These are phyloP conservation scores for Debaryomycetaceae sp. DNA, from an alignment of 1,139 yeast genomes.

Conservation along the genomic window DNA sequence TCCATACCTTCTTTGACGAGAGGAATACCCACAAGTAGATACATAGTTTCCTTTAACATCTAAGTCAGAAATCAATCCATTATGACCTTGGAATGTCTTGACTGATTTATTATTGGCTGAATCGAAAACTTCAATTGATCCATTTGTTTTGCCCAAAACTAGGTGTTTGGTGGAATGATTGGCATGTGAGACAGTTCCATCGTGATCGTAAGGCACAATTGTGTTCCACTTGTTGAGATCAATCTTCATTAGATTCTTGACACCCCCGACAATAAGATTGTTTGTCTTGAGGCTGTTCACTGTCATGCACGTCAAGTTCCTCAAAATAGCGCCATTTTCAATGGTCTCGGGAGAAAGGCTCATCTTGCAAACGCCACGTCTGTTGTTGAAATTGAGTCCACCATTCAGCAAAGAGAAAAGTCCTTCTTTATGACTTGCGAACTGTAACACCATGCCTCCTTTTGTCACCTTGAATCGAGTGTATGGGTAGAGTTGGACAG, in stretches of 20 bases:
- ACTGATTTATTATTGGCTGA: constrained; percentile 53
- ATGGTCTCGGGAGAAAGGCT: constrained; percentile 24
- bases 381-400: constrained; percentile 51
- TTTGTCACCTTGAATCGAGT: constrained; percentile 48
- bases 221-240: constrained; percentile 57
- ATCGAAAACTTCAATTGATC: constrained; percentile 76
- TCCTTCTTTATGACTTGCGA: constrained; percentile 55
- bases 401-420: constrained; percentile 53
- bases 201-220: constrained; percentile 19
- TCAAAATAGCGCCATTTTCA: constrained; percentile 18
- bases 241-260: constrained; percentile 46
- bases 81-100: constrained; percentile 66
- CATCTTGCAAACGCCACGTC: constrained; percentile 52
- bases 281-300: constrained; percentile 30
- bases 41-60: constrained; percentile 74
- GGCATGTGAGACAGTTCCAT: constrained; percentile 32
- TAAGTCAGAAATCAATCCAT: constrained; percentile 72
- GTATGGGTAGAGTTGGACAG: constrained; percentile 40
- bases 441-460: constrained; percentile 42
- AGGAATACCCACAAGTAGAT: constrained; percentile 79
- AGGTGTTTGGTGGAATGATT: constrained; percentile 39
- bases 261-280: constrained; percentile 36
- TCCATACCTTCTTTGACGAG: constrained; percentile 37
- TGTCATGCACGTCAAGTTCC: constrained; percentile 36
- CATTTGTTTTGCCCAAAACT: constrained; percentile 65